Evolutionary conservation across 768 basidiomycete genomes (phyloP).

Genomic region (Lentinus brumalis): DNA sequence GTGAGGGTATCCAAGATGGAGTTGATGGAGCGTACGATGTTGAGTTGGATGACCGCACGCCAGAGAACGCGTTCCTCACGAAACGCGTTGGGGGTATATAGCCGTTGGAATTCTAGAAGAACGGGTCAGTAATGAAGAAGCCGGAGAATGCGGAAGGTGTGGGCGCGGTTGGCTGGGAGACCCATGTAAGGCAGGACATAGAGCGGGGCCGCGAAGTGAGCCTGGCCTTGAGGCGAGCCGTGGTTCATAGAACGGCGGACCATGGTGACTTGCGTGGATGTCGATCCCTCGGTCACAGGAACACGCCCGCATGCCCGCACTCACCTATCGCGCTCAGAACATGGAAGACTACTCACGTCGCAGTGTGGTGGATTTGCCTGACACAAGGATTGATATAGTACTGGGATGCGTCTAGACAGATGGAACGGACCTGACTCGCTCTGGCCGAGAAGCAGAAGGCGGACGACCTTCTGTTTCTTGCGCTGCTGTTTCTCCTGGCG

Average conservation of each 20-base stretch:
- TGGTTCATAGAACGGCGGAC: not conserved
- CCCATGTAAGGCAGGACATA: not conserved
- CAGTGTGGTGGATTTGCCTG: constrained; percentile 81
- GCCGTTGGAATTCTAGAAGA: constrained; percentile 66
- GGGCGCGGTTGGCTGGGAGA: not conserved
- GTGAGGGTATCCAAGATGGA: constrained; percentile 64
- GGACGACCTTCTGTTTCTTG: constrained; percentile 70
- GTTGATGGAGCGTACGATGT: constrained; percentile 76
- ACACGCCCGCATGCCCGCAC: too few relatives aligned
- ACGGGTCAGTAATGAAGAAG: constrained; percentile 1
- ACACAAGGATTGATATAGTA: constrained; percentile 4
- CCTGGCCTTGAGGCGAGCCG: not conserved
- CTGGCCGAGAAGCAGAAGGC: constrained; percentile 77
- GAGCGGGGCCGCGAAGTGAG: constrained; percentile 1
- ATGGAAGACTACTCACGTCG: constrained; percentile 56
- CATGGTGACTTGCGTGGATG: not conserved
- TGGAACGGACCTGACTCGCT: constrained; percentile 71
- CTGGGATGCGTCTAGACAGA: constrained; percentile 1
- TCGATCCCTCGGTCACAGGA: constrained; percentile 1
- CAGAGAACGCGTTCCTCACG: constrained; percentile 75
- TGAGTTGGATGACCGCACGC: constrained; percentile 83
- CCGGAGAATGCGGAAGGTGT: too few relatives aligned
- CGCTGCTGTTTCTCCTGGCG: constrained; percentile 54
- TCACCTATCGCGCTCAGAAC: not conserved
- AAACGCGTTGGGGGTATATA: constrained; percentile 76